Evolutionary conservation across 305 asterid genomes (phyloP).

Genomic region (Solanum hybrid): DNA sequence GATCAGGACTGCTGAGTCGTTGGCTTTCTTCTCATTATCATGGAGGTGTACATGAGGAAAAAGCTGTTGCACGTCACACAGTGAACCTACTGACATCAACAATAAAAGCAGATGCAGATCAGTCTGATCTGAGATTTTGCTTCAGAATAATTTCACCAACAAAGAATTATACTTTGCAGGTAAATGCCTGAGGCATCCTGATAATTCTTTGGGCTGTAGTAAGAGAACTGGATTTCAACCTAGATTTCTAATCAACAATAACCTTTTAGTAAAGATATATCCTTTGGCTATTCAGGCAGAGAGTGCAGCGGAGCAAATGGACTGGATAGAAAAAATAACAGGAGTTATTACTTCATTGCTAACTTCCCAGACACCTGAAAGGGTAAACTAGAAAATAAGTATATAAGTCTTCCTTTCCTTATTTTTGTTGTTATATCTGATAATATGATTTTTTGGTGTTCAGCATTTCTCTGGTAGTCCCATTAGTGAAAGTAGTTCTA

Average conservation of each 20-base stretch:
- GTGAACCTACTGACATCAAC: slow-evolving; percentile 96
- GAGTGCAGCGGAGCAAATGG: slow-evolving; percentile 97
- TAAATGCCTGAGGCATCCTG: slow-evolving; percentile 5
- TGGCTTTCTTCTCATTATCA: slow-evolving; percentile 98
- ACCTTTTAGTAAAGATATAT: neutral
- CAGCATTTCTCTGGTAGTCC: slow-evolving; percentile 50
- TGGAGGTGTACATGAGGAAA: slow-evolving; percentile 97
- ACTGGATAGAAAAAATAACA: slow-evolving; percentile 97
- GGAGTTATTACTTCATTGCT: slow-evolving; percentile 94
- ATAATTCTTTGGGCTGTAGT: neutral
- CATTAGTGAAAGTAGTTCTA: slow-evolving; percentile 42
- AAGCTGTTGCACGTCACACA: slow-evolving; percentile 96
- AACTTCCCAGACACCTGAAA: slow-evolving; percentile 91
- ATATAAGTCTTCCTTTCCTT: neutral
- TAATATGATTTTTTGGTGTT: slow-evolving; percentile 17
- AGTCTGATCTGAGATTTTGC: slow-evolving; percentile 95
- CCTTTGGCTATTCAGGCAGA: slow-evolving; percentile 75
- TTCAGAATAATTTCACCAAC: slow-evolving; percentile 97
- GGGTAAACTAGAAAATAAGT: slow-evolving; percentile 34
- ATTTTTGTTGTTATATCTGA: slow-evolving; percentile 7
- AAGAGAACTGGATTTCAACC: neutral
- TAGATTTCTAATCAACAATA: neutral
- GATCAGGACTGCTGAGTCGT: slow-evolving; percentile 92
- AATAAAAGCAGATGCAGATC: slow-evolving; percentile 96
- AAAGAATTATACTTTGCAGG: slow-evolving; percentile 99